Conservation (phyloP, 2,329 filamentous ascomycete genomes). For the Zymoseptoria ardabiliae region DNA sequence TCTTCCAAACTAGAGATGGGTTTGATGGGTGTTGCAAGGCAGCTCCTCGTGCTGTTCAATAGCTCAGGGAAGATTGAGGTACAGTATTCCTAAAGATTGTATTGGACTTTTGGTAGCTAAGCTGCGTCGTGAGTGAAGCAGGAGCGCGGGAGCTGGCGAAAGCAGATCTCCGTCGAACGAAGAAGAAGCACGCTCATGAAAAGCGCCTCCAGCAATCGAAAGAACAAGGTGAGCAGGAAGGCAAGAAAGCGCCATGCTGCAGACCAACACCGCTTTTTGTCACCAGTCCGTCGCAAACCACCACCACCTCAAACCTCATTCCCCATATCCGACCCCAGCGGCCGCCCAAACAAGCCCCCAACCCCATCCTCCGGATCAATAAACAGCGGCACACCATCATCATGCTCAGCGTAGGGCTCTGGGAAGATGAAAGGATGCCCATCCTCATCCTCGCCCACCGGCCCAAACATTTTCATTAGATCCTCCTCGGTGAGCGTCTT, state of each 20-base stretch:
- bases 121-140: too few relatives aligned
- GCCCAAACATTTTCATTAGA: constrained; percentile 42
- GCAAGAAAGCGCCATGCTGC: too few relatives aligned
- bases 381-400: constrained; percentile 2
- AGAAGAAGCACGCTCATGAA: too few relatives aligned
- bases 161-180: too few relatives aligned
- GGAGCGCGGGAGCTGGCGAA: too few relatives aligned
- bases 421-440: constrained; percentile 37
- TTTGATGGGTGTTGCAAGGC: too few relatives aligned
- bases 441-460: constrained; percentile 31
- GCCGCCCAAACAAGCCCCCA: background rate
- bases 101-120: too few relatives aligned
- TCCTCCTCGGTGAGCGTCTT: constrained; percentile 32
- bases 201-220: background rate
- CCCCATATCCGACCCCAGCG: background rate
- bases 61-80: too few relatives aligned
- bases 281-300: background rate
- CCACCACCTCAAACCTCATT: background rate
- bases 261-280: background rate
- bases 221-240: background rate
- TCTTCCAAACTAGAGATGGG: background rate
- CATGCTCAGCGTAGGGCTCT: constrained; percentile 25
- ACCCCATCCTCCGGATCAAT: background rate
- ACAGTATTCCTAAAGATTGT: too few relatives aligned
- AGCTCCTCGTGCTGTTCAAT: too few relatives aligned